Percentiles rank a stretch among this genome's conserved stretches.
Evolutionary conservation across 768 basidiomycete genomes (phyloP).

Genomic region (Lepiota brunneoincarnata): DNA sequence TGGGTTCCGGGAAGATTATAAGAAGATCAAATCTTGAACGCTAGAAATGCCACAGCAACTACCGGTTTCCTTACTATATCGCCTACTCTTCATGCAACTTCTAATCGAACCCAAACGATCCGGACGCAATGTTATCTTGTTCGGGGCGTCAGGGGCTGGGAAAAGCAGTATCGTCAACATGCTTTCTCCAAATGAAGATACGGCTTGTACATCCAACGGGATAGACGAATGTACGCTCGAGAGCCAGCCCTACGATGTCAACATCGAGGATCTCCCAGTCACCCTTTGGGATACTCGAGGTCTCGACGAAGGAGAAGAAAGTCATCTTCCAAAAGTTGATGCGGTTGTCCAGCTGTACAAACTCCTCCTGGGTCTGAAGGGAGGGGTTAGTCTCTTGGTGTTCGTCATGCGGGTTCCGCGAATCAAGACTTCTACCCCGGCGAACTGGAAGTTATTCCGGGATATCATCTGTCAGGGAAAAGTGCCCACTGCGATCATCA

Average conservation of each 20-base stretch:
- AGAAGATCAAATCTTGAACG: too few species aligned
- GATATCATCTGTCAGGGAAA: slow-evolving; percentile 31
- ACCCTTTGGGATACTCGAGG: slow-evolving; percentile 37
- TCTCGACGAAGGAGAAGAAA: slow-evolving; percentile 12
- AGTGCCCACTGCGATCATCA: slow-evolving; percentile 34
- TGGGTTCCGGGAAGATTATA: too few species aligned
- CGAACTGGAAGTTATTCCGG: slow-evolving; percentile 35
- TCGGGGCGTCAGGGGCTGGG: slow-evolving; percentile 31
- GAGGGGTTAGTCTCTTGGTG: slow-evolving; percentile 35
- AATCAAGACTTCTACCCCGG: slow-evolving; percentile 26
- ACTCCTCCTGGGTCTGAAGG: slow-evolving; percentile 30
- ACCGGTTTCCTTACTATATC: too few species aligned
- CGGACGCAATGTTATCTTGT: slow-evolving; percentile 26
- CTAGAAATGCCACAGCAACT: too few species aligned
- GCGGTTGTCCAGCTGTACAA: slow-evolving; percentile 20
- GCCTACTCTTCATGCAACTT: too few species aligned
- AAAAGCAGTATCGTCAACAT: slow-evolving; percentile 28
- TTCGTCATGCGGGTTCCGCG: slow-evolving; percentile 36
- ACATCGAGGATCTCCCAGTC: slow-evolving; percentile 21
- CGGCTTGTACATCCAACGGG: slow-evolving; percentile 28
- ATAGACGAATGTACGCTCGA: slow-evolving; percentile 33
- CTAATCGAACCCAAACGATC: too few species aligned
- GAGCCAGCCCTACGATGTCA: slow-evolving; percentile 20
- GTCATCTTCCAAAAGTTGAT: slow-evolving; percentile 6
- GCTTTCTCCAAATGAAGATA: slow-evolving; percentile 15